A percentile compares a stretch with the other conserved stretches of the same genome.
phyloP scores from a whole-genome alignment of 2,329 filamentous ascomycete genomes.

The Verticillium tricorpus region DNA sequence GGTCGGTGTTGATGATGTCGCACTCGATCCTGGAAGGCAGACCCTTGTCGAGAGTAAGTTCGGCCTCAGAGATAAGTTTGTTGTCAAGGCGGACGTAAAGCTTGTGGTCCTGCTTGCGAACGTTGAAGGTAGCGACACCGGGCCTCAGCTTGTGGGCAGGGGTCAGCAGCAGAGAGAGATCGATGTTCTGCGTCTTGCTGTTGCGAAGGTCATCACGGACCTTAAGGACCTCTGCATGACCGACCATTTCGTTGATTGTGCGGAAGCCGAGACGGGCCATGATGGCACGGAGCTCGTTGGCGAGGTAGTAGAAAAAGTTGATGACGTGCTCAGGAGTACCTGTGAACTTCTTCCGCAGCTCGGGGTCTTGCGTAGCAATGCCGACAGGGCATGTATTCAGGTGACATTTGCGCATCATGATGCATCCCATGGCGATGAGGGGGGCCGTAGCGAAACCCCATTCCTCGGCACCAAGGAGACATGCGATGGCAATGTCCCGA shows the following conservation, averaged over 20 bases:
- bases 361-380: slow-evolving; percentile 94
- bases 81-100: slow-evolving; percentile 92
- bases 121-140: slow-evolving; percentile 93
- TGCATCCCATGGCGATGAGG: slow-evolving; percentile 93
- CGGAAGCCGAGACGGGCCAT: slow-evolving; percentile 95
- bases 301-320: slow-evolving; percentile 98
- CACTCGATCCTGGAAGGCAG: slow-evolving; percentile 90
- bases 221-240: slow-evolving; percentile 79
- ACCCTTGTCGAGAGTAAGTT: slow-evolving; percentile 91
- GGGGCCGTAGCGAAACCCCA: slow-evolving; percentile 96
- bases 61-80: slow-evolving; percentile 93
- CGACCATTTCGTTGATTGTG: slow-evolving; percentile 97
- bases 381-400: slow-evolving; percentile 82
- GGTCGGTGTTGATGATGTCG: slow-evolving; percentile 94
- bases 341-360: slow-evolving; percentile 87
- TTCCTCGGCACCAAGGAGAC: slow-evolving; percentile 93
- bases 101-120: slow-evolving; percentile 94
- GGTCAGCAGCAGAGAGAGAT: slow-evolving; percentile 86
- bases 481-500: slow-evolving; percentile 89
- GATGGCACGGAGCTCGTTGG: slow-evolving; percentile 92
- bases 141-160: slow-evolving; percentile 94
- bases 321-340: slow-evolving; percentile 95
- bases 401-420: slow-evolving; percentile 81
- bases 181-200: slow-evolving; percentile 87
- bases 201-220: slow-evolving; percentile 85